Evolutionary conservation across 106 monocot species (phyloP).

Genomic region (Dioscorea zingiberensis): DNA sequence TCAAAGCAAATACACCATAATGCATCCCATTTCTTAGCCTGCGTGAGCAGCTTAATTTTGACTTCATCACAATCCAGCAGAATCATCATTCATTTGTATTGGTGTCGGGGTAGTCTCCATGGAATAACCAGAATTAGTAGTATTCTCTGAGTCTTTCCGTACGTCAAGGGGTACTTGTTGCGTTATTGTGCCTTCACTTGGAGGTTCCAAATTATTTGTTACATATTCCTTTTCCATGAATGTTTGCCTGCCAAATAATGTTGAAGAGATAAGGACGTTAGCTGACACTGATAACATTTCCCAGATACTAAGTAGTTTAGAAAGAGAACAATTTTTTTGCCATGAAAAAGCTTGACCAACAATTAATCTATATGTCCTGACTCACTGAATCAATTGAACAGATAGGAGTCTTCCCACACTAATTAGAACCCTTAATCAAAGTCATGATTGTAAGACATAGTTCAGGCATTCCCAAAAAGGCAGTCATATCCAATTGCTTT

Average conservation of each 20-base stretch:
- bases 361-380: no score
- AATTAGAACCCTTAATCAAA: neutral
- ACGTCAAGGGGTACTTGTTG: conserved; percentile 1
- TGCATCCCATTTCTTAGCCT: conserved; percentile 36
- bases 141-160: conserved; percentile 31
- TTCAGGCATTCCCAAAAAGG: no score
- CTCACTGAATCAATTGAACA: neutral
- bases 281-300: neutral
- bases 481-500: no score
- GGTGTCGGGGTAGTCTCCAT: conserved; percentile 27
- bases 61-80: conserved; percentile 17
- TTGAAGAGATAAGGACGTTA: no score
- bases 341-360: no score
- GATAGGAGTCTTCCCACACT: neutral
- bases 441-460: no score
- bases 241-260: conserved; percentile 11
- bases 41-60: conserved; percentile 32
- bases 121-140: conserved; percentile 26
- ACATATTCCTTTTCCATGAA: conserved; percentile 7
- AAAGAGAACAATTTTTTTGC: no score
- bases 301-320: no score
- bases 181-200: conserved; percentile 1
- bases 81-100: conserved; percentile 21
- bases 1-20: conserved; percentile 39
- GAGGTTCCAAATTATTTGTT: neutral